Evolutionary conservation across 495 filamentous ascomycete species (phyloP).

Genomic region (Rhypophila decipiens): DNA sequence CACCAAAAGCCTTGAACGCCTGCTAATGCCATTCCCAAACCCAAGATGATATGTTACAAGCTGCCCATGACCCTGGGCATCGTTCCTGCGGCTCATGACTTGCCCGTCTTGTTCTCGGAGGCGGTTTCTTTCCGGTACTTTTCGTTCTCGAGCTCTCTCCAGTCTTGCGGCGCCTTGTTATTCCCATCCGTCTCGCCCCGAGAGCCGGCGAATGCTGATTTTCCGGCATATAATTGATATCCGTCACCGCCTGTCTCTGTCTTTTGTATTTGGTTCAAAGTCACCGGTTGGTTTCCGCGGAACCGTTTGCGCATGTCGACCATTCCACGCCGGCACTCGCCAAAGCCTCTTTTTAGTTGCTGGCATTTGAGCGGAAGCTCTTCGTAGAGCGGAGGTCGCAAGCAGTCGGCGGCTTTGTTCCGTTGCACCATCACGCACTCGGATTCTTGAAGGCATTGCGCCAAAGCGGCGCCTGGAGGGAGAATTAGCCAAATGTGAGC

Average conservation of each 20-base stretch:
- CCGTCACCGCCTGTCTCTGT: slow-evolving; percentile 45
- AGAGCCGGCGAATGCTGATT: slow-evolving; percentile 57
- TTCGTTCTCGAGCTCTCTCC: slow-evolving; percentile 51
- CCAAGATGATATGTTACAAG: not conserved
- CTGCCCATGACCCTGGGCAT: not conserved
- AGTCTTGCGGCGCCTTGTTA: slow-evolving; percentile 44
- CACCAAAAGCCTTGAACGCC: not conserved
- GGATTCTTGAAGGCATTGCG: slow-evolving; percentile 87
- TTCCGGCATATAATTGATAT: slow-evolving; percentile 75
- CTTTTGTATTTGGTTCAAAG: slow-evolving; percentile 54
- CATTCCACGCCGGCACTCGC: slow-evolving; percentile 92
- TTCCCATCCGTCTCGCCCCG: slow-evolving; percentile 44
- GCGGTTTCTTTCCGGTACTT: slow-evolving; percentile 34
- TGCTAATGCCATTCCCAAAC: not conserved
- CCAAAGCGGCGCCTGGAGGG: slow-evolving; percentile 75
- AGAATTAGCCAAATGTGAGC: not conserved
- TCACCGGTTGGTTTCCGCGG: slow-evolving; percentile 85
- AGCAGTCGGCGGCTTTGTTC: slow-evolving; percentile 78
- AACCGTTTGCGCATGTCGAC: slow-evolving; percentile 99
- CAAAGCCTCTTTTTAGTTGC: slow-evolving; percentile 85
- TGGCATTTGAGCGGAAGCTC: slow-evolving; percentile 81
- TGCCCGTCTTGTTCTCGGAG: not conserved
- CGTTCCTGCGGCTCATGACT: not conserved
- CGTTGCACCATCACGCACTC: slow-evolving; percentile 92
- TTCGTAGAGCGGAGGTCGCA: slow-evolving; percentile 69